phyloP scores from a whole-genome alignment of 352 stramenopile genomes.

The Globisporangium uncinulatum region DNA sequence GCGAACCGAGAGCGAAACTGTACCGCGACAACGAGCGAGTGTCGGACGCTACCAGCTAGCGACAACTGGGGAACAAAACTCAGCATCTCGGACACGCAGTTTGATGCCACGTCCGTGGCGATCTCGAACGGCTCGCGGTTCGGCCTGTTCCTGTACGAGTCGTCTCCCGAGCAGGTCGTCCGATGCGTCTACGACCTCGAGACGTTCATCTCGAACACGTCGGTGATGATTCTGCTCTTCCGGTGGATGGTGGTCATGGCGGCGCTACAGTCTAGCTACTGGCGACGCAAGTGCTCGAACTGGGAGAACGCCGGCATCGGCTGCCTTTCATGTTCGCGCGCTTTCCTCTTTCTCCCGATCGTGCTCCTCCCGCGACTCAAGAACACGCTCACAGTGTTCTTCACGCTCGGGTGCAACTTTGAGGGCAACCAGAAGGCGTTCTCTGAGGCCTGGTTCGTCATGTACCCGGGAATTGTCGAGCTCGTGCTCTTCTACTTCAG shows the following conservation, averaged over 20 bases:
- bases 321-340: conserved; percentile 25
- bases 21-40: conserved; percentile 9
- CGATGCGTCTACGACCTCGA: conserved; percentile 35
- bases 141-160: conserved; percentile 34
- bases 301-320: conserved; percentile 32
- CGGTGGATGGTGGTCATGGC: conserved; percentile 39
- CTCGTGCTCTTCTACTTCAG: conserved; percentile 10
- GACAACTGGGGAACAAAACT: conserved; percentile 23
- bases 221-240: conserved; percentile 23
- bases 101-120: conserved; percentile 18
- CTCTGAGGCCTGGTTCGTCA: conserved; percentile 8
- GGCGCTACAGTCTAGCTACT: conserved; percentile 29
- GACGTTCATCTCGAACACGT: conserved; percentile 39
- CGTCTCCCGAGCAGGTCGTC: conserved; percentile 4
- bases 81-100: conserved; percentile 6
- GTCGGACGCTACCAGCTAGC: conserved; percentile 2
- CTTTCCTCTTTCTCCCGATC: conserved; percentile 39
- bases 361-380: conserved; percentile 37
- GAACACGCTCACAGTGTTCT: conserved; percentile 33
- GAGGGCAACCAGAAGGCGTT: conserved; percentile 4
- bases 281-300: conserved; percentile 7
- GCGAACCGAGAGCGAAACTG: conserved; percentile 25
- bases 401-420: conserved; percentile 18
- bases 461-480: conserved; percentile 9
- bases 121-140: conserved; percentile 23